Conservation (phyloP, 306 rosid species). For the Inga leiocalycina region DNA sequence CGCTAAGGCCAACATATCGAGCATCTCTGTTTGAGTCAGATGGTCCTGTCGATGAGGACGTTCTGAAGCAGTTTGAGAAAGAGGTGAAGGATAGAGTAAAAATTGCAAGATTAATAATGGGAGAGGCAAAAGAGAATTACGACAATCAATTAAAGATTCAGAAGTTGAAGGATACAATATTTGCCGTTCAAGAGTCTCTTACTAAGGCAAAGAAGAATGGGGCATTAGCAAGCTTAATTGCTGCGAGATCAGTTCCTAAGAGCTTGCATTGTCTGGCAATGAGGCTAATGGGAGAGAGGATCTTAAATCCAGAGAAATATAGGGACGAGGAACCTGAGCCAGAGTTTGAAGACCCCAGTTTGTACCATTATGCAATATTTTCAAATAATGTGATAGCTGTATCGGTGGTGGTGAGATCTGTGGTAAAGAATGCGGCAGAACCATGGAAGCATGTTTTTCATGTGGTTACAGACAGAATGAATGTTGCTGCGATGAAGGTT, state of each 20-base stretch:
- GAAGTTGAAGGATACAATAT: constrained; percentile 95
- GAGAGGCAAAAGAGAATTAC: constrained; percentile 84
- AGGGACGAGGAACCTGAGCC: constrained; percentile 71
- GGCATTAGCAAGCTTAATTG: constrained; percentile 82
- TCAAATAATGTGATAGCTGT: constrained; percentile 94
- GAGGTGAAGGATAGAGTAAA: constrained; percentile 98
- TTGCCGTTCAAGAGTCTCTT: constrained; percentile 90
- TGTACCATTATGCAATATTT: constrained; percentile 94
- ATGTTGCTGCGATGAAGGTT: constrained; percentile 97
- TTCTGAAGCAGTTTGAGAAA: constrained; percentile 92
- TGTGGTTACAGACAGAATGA: constrained; percentile 90
- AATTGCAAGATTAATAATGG: constrained; percentile 75
- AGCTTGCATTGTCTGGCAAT: constrained; percentile 98
- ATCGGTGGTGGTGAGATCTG: constrained; percentile 91
- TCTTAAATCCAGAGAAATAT: constrained; percentile 80
- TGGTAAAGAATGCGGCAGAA: constrained; percentile 82
- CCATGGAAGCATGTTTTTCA: constrained; percentile 98
- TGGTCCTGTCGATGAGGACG: constrained; percentile 86
- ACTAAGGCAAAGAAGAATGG: constrained; percentile 95
- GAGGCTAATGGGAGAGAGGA: constrained; percentile 92
- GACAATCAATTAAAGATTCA: constrained; percentile 96
- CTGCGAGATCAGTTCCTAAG: constrained; percentile 89
- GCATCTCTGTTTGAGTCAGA: constrained; percentile 69
- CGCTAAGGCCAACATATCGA: constrained; percentile 60
- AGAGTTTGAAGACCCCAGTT: constrained; percentile 88